phyloP scores from a whole-genome alignment of 176 grass and related monocot species.

The Puya raimondii region DNA sequence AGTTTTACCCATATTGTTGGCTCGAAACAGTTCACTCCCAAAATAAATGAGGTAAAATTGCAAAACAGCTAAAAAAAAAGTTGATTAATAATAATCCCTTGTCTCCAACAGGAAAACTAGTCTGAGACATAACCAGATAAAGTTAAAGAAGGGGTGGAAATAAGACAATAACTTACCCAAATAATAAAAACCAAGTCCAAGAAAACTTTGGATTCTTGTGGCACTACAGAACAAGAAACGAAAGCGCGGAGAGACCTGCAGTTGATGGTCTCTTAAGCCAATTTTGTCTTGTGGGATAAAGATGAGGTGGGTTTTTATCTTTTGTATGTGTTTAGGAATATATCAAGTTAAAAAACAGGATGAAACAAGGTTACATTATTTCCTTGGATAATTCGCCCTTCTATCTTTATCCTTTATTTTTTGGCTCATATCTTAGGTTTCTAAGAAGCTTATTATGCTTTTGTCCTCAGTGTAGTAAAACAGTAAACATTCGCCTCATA shows the following conservation, averaged over 20 bases:
- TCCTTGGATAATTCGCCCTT: constrained; percentile 2
- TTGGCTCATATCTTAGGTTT: neutral
- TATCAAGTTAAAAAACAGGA: neutral
- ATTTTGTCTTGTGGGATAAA: too few relatives aligned
- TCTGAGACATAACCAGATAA: too few relatives aligned
- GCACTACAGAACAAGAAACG: neutral
- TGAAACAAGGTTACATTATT: neutral
- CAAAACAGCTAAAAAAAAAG: too few relatives aligned
- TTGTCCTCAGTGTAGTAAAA: too few relatives aligned
- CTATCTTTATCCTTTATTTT: neutral
- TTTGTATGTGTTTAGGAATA: neutral
- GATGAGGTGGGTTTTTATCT: neutral
- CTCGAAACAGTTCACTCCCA: too few relatives aligned
- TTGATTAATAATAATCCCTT: neutral
- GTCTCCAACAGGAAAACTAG: neutral
- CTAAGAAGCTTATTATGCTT: too few relatives aligned
- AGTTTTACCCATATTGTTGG: too few relatives aligned
- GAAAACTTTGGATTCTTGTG: neutral
- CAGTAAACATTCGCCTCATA: too few relatives aligned
- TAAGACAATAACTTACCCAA: neutral
- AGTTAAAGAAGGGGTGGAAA: too few relatives aligned
- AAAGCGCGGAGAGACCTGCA: neutral
- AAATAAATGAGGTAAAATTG: too few relatives aligned
- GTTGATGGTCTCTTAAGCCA: neutral
- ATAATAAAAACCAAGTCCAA: neutral